Conservation (phyloP, 2,329 filamentous ascomycete genomes). For the Cryphonectria parasitica region DNA sequence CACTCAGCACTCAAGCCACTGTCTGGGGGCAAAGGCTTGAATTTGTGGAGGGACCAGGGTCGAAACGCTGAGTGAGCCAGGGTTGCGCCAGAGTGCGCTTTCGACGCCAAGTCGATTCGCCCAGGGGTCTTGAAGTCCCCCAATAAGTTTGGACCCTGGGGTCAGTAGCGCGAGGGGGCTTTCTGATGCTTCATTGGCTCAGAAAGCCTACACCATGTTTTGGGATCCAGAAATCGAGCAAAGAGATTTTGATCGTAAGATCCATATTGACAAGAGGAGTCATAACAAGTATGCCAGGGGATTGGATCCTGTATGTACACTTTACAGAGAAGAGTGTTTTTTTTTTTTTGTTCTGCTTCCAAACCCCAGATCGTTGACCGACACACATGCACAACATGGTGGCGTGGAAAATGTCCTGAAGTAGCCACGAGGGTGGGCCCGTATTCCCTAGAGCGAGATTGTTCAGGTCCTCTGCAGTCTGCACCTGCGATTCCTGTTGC, state of each 20-base stretch:
- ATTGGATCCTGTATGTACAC: background rate
- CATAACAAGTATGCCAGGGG: background rate
- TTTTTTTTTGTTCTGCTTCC: background rate
- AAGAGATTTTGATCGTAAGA: background rate
- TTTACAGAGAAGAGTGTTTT: background rate
- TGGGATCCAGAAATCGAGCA: background rate
- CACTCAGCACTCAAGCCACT: background rate
- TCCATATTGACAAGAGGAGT: background rate
- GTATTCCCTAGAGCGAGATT: conserved; percentile 21
- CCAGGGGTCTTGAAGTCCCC: conserved; percentile 5
- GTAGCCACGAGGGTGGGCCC: conserved; percentile 14
- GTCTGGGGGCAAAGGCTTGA: background rate
- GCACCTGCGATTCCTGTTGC: background rate
- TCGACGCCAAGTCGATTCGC: conserved; percentile 8
- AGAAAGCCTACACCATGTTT: background rate
- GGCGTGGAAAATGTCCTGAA: conserved; percentile 17
- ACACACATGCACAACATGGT: background rate
- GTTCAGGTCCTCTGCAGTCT: conserved; percentile 27
- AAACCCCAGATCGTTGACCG: background rate
- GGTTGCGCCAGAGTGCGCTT: background rate
- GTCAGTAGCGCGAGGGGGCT: background rate
- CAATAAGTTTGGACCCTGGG: background rate
- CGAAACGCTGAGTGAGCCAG: background rate
- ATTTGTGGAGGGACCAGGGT: conserved; percentile 7
- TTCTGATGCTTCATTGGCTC: background rate